Base-by-base conservation (phyloP, 192 early-diverging fungal species). In the Linnemannia schmuckeri region DNA sequence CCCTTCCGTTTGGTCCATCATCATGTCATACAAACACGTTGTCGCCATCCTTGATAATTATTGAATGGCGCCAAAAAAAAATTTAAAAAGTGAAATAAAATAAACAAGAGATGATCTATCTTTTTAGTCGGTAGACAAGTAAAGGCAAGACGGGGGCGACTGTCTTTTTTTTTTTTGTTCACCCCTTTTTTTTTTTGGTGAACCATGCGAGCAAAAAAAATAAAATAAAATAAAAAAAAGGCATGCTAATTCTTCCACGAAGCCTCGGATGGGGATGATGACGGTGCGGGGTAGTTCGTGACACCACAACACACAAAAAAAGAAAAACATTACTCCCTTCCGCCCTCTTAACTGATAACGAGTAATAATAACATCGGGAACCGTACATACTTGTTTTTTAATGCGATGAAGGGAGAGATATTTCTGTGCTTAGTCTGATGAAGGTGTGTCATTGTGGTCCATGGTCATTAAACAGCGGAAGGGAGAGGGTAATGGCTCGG, bases 1-100 rank as follows among this genome's bases (percentile, higher is more conserved):
- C 61, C 61, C 61, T 66, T 66, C 61, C 30, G 61, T 66, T 33
- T 66, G 61, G 61, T 66, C 61, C n/a, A 66, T 66, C 61, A 66
- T 66, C 30, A 12, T 66, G 27, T 33, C 27, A 33, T 66, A 66
- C 61, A 66, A 66, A 12, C 61, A 66, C 61, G 61, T 66, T 66
- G n/a, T 66, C 61, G 61, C 61, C 27, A 66, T 66, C 61, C 30
- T 66, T 30, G 27, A 66, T 33, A 66, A 66, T 66, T 66, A 66
- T 66, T 66, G 61, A 66, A 66, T 66, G 61, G 61, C n/a, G 30
- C 27, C 8, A 61, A 61, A 57, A 57, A 44, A 44, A 46, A 46
- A 13, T 13, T 46, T 46, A 46, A 46, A 12, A 44, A 13, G 44
- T 10, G 8, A 12, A 44, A 63, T 9, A 27, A 63, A 33, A 12